These are phyloP conservation scores for Phlyctochytrium planicorne DNA, from an alignment of 192 early-diverging fungal genomes.

Conservation along the genomic window DNA sequence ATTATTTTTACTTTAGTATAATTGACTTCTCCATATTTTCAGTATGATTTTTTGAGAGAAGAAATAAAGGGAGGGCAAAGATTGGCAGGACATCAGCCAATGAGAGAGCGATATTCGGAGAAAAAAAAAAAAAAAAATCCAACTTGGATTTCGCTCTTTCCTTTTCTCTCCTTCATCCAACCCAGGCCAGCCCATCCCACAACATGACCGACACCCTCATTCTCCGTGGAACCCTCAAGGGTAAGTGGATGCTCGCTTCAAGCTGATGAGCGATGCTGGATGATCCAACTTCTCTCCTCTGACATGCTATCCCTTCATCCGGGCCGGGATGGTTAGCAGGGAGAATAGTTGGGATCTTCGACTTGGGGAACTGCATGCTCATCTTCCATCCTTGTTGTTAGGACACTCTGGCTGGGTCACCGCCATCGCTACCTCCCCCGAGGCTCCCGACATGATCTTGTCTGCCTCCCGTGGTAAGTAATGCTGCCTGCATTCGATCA, in stretches of 20 bases:
- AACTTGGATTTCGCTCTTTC: no score
- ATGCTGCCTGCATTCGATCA: no score
- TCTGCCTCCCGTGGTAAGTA: slow-evolving; percentile 91
- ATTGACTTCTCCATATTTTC: no score
- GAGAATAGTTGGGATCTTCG: neutral
- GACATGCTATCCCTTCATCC: neutral
- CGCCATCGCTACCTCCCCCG: slow-evolving; percentile 94
- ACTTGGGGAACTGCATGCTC: neutral
- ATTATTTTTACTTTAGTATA: no score
- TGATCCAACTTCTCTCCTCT: neutral
- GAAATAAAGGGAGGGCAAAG: no score
- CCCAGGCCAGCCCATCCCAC: no score
- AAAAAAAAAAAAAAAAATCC: no score
- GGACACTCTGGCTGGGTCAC: slow-evolving; percentile 93
- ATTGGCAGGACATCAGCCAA: no score
- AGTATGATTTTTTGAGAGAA: no score
- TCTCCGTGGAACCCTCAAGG: slow-evolving; percentile 50
- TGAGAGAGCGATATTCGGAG: no score
- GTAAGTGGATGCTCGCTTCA: slow-evolving; percentile 10
- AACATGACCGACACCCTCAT: slow-evolving; percentile 53
- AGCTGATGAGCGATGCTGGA: neutral
- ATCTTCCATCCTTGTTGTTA: slow-evolving; percentile 16
- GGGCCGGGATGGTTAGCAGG: neutral
- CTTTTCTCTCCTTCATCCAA: no score
- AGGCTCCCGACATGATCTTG: slow-evolving; percentile 95